A percentile compares a stretch with the other conserved stretches of the same genome.
Conservation (phyloP, 202 grass and related monocot species). For the Zizania palustris region DNA sequence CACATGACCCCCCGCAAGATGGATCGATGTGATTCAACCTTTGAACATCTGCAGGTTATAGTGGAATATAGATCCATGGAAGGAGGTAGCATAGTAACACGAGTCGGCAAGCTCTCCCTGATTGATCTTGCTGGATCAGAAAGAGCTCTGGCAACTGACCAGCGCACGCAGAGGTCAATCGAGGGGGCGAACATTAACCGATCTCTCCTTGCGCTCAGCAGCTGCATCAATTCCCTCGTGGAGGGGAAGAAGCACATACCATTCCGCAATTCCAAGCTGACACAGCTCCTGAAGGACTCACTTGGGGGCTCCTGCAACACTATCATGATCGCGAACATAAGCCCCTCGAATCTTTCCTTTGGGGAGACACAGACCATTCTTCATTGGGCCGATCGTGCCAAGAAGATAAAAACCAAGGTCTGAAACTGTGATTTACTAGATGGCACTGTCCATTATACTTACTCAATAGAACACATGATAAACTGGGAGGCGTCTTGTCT, state of each 20-base stretch:
- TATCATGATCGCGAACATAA: conserved; percentile 95
- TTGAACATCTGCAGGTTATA: conserved; percentile 60
- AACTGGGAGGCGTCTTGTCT: conserved; percentile 8
- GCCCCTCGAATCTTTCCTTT: conserved; percentile 68
- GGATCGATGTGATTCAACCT: conserved; percentile 19
- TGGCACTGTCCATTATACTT: not conserved
- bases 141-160: conserved; percentile 90
- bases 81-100: conserved; percentile 46
- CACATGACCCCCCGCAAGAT: conserved; percentile 4
- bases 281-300: conserved; percentile 95
- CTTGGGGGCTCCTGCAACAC: conserved; percentile 91
- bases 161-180: conserved; percentile 71
- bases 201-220: conserved; percentile 92
- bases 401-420: conserved; percentile 96
- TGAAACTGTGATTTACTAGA: conserved; percentile 21
- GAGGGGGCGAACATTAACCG: conserved; percentile 97
- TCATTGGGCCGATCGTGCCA: conserved; percentile 98
- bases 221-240: conserved; percentile 90
- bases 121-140: conserved; percentile 98
- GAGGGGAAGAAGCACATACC: conserved; percentile 98
- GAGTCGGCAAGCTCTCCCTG: conserved; percentile 87
- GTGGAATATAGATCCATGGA: conserved; percentile 82
- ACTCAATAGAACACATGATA: not conserved
- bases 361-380: conserved; percentile 96
- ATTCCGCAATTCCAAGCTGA: conserved; percentile 92